Conservation (phyloP, 2,329 filamentous ascomycete genomes). For the Colletotrichum theobromicola region DNA sequence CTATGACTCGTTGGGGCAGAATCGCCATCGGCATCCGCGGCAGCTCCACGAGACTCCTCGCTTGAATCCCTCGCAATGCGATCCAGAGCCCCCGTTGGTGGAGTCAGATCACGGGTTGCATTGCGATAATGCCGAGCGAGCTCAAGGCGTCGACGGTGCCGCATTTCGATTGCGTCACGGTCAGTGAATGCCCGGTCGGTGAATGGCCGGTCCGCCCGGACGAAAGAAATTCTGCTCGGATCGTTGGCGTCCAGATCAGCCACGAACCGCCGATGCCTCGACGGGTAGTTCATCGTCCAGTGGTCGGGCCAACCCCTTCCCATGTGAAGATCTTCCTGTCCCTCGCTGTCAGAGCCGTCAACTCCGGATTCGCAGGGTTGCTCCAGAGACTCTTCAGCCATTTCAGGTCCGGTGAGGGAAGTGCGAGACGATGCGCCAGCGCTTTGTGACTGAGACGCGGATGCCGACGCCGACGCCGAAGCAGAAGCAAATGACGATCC, state of each 20-base stretch:
- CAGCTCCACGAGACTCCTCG: neutral
- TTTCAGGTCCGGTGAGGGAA: constrained; percentile 46
- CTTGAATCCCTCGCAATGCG: constrained; percentile 8
- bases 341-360: constrained; percentile 61
- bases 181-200: neutral
- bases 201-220: constrained; percentile 7
- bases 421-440: constrained; percentile 51
- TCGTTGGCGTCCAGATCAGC: constrained; percentile 12
- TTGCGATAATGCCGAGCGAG: constrained; percentile 13
- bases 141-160: constrained; percentile 8
- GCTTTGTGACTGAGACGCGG: constrained; percentile 42
- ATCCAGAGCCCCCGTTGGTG: constrained; percentile 1
- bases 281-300: constrained; percentile 21
- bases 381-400: constrained; percentile 40
- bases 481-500: constrained; percentile 83
- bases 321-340: constrained; percentile 26
- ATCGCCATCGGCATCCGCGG: constrained; percentile 3
- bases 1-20: constrained; percentile 14
- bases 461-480: constrained; percentile 54
- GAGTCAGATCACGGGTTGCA: neutral
- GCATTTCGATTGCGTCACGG: constrained; percentile 8
- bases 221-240: constrained; percentile 8
- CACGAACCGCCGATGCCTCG: constrained; percentile 20
- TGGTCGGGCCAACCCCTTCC: constrained; percentile 9
- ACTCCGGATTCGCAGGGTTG: constrained; percentile 56